Conservation (phyloP, 805 yeast genomes). For the Torulaspora franciscae region DNA sequence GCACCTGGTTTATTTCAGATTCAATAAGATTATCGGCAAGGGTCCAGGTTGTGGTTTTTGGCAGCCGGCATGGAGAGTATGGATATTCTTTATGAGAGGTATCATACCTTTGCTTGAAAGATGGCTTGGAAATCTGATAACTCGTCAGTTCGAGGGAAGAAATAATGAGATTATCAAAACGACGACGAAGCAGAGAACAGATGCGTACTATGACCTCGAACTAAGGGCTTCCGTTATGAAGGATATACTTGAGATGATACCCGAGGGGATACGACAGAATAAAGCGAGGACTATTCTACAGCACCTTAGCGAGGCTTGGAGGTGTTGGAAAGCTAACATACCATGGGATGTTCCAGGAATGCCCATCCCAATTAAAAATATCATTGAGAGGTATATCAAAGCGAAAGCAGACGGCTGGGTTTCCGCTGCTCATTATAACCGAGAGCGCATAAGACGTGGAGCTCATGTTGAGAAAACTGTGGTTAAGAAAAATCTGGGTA, state of each 20-base stretch:
- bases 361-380: slow-evolving; percentile 83
- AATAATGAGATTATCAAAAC: slow-evolving; percentile 90
- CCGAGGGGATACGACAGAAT: slow-evolving; percentile 84
- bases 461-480: slow-evolving; percentile 91
- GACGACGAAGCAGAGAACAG: slow-evolving; percentile 91
- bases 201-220: slow-evolving; percentile 90
- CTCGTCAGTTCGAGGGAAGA: slow-evolving; percentile 95
- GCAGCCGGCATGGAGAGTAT: slow-evolving; percentile 98
- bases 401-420: slow-evolving; percentile 98
- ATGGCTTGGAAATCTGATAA: slow-evolving; percentile 87
- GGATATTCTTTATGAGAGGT: slow-evolving; percentile 91
- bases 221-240: slow-evolving; percentile 91
- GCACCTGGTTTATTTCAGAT: slow-evolving; percentile 81
- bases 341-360: slow-evolving; percentile 98
- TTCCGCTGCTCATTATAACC: slow-evolving; percentile 83
- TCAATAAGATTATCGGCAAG: slow-evolving; percentile 83
- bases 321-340: slow-evolving; percentile 98
- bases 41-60: slow-evolving; percentile 99
- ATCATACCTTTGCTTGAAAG: slow-evolving; percentile 85
- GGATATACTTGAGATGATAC: slow-evolving; percentile 95
- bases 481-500: slow-evolving; percentile 86
- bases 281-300: slow-evolving; percentile 85
- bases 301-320: slow-evolving; percentile 96
- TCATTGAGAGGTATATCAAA: slow-evolving; percentile 82
- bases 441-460: slow-evolving; percentile 86